phyloP scores from a whole-genome alignment of 495 filamentous ascomycete genomes.

The Lophiotrema nucula region DNA sequence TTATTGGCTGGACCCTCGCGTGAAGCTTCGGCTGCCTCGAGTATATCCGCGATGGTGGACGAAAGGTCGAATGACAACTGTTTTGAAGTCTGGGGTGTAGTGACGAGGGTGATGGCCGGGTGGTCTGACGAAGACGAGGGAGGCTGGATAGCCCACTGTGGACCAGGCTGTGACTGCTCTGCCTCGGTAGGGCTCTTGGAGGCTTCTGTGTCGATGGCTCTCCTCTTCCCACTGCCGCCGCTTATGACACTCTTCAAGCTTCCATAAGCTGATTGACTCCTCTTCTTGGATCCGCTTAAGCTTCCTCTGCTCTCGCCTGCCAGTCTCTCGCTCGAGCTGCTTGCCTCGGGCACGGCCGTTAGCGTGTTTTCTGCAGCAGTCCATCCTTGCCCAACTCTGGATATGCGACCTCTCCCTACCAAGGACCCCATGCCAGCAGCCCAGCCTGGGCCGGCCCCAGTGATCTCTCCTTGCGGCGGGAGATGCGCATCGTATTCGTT shows the following conservation, averaged over 20 bases:
- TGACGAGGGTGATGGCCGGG: slow-evolving; percentile 31
- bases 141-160: slow-evolving; percentile 20
- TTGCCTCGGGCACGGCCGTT: slow-evolving; percentile 41
- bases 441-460: slow-evolving; percentile 16
- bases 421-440: slow-evolving; percentile 18
- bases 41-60: slow-evolving; percentile 23
- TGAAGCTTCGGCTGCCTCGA: neutral
- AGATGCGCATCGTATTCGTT: slow-evolving; percentile 65
- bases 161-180: neutral
- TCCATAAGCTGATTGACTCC: slow-evolving; percentile 31
- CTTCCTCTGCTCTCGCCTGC: slow-evolving; percentile 25
- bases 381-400: slow-evolving; percentile 22
- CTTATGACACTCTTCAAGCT: slow-evolving; percentile 35
- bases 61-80: slow-evolving; percentile 30
- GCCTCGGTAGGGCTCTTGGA: neutral
- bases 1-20: neutral
- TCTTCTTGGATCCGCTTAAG: slow-evolving; percentile 8
- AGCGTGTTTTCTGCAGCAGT: slow-evolving; percentile 30
- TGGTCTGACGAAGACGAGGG: slow-evolving; percentile 1
- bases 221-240: slow-evolving; percentile 26
- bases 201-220: neutral
- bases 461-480: slow-evolving; percentile 59
- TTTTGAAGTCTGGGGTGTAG: slow-evolving; percentile 27
- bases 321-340: slow-evolving; percentile 39
- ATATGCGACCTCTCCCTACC: slow-evolving; percentile 12